Conservation (phyloP, 805 yeast genomes). For the Dipodascus geniculatus region DNA sequence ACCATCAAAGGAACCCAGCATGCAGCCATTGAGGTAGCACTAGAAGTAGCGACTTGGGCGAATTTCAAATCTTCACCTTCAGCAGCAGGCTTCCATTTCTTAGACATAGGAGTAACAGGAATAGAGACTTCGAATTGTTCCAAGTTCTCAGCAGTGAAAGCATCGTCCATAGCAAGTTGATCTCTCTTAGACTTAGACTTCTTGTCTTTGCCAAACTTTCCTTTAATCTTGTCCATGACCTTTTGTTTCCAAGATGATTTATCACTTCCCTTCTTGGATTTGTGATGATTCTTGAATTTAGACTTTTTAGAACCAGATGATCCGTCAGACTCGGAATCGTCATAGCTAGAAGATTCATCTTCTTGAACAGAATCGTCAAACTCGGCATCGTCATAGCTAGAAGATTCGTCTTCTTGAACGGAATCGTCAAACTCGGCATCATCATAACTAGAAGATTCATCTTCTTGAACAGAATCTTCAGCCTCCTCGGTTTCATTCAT, state of each 20-base stretch:
- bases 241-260: background rate
- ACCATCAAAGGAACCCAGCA: background rate
- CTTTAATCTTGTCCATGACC: background rate
- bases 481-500: background rate
- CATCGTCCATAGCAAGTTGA: background rate
- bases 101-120: background rate
- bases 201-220: background rate
- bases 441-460: background rate
- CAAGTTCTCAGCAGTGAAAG: background rate
- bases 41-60: background rate
- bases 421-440: background rate
- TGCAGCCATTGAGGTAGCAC: background rate
- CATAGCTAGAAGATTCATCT: background rate
- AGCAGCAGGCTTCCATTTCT: constrained; percentile 1
- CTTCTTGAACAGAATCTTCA: background rate
- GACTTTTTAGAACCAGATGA: no score
- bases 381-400: background rate
- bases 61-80: background rate
- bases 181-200: background rate
- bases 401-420: background rate
- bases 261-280: no score
- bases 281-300: no score
- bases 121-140: background rate
- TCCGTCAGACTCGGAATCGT: background rate
- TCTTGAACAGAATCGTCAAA: background rate